Percentiles rank a stretch among this genome's conserved stretches.
These are phyloP conservation scores for Podila verticillata DNA, from an alignment of 192 early-diverging fungal species.

Conservation along the genomic window DNA sequence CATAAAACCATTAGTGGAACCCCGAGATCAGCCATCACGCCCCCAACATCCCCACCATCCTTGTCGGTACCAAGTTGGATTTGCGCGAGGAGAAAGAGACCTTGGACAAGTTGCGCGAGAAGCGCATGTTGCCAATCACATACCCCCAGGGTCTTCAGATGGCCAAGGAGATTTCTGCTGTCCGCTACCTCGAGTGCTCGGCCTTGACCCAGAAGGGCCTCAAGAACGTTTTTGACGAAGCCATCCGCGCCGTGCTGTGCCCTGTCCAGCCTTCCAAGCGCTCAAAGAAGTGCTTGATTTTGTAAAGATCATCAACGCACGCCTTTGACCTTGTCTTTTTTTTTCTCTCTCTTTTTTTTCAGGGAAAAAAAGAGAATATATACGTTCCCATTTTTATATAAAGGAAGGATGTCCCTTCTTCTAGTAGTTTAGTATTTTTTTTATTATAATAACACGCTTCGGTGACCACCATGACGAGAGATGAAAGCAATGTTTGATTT, in stretches of 20 bases:
- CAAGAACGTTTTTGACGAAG: constrained; percentile 99
- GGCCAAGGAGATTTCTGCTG: constrained; percentile 88
- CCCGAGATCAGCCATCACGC: constrained; percentile 97
- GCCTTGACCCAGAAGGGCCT: constrained; percentile 97
- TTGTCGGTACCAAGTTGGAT: constrained; percentile 98
- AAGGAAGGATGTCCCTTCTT: too few species aligned
- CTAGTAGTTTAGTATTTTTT: too few species aligned
- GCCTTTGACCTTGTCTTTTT: too few species aligned
- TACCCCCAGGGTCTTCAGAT: constrained; percentile 90
- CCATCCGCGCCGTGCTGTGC: constrained; percentile 91
- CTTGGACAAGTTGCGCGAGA: constrained; percentile 88
- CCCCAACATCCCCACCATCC: constrained; percentile 90
- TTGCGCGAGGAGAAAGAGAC: constrained; percentile 93
- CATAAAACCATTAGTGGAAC: constrained; percentile 74
- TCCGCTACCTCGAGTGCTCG: constrained; percentile 97
- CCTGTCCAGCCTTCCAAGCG: constrained; percentile 73
- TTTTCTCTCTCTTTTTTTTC: too few species aligned
- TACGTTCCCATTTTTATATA: too few species aligned
- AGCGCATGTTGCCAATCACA: constrained; percentile 87
- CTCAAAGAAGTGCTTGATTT: constrained; percentile 78
- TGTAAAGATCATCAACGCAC: constrained; percentile 56
- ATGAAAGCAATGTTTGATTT: too few species aligned
- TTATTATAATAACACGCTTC: too few species aligned
- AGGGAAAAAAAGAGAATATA: too few species aligned
- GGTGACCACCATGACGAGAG: too few species aligned